Conservation (phyloP, 2,329 filamentous ascomycete species). For the Fusarium compactum region DNA sequence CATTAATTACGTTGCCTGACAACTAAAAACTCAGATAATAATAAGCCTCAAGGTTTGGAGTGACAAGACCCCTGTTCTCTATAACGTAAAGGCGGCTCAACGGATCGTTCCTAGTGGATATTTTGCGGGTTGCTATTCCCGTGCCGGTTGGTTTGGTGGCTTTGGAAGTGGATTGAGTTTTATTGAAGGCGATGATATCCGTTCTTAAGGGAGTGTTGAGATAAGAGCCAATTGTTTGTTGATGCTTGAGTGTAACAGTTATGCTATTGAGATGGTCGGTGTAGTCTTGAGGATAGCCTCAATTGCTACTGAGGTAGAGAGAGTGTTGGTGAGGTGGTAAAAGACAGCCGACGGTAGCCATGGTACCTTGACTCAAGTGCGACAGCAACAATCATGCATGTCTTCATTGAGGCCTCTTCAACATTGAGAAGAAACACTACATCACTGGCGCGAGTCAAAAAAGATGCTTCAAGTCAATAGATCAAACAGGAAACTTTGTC, state of each 20-base stretch:
- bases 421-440: background rate
- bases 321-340: background rate
- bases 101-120: constrained; percentile 12
- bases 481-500: background rate
- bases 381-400: background rate
- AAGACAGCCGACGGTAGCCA: background rate
- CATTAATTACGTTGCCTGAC: constrained; percentile 14
- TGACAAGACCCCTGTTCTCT: constrained; percentile 11
- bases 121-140: background rate
- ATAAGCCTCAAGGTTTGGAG: background rate
- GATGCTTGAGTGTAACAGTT: background rate
- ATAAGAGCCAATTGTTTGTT: background rate
- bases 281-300: background rate
- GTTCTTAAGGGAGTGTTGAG: background rate
- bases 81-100: constrained; percentile 33
- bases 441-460: background rate
- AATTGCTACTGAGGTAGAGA: background rate
- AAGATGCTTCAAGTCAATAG: background rate
- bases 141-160: background rate
- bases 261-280: background rate
- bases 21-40: constrained; percentile 4
- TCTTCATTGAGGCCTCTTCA: background rate
- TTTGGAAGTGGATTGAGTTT: background rate
- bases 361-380: background rate
- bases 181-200: background rate